phyloP scores from a whole-genome alignment of 371 early-diverging fungal species.

The Mortierella sp. region DNA sequence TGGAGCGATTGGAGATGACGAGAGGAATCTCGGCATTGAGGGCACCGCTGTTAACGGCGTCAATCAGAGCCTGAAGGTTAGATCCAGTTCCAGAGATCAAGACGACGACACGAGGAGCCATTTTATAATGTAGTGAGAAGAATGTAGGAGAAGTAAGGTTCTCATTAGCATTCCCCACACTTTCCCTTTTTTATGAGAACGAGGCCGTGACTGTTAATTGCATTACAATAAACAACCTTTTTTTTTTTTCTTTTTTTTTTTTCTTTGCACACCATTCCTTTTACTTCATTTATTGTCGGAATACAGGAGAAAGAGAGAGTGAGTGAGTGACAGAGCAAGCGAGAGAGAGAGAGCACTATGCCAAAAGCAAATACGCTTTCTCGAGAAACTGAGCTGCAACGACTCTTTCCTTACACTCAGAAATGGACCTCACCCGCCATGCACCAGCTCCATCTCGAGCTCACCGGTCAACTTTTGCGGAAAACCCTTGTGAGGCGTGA shows the following conservation, averaged over 20 bases:
- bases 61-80: conserved; percentile 97
- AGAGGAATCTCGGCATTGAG: conserved; percentile 71
- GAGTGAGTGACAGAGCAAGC: neutral
- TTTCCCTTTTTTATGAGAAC: neutral
- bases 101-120: conserved; percentile 81
- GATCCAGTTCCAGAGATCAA: conserved; percentile 96
- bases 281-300: conserved; percentile 1
- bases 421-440: neutral
- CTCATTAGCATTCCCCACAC: neutral
- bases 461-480: conserved; percentile 30
- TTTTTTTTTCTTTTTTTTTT: conserved; percentile 14
- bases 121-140: conserved; percentile 4
- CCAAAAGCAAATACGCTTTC: neutral
- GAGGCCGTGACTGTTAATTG: neutral
- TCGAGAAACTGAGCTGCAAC: conserved; percentile 1
- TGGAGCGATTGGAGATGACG: conserved; percentile 85
- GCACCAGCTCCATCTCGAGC: conserved; percentile 23
- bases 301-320: neutral
- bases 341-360: neutral
- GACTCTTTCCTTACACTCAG: conserved; percentile 12
- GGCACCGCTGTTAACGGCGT: conserved; percentile 71
- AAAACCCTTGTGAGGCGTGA: conserved; percentile 29
- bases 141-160: neutral
- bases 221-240: neutral
- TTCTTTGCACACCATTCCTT: neutral